Evolutionary conservation across 2,329 filamentous ascomycete species (phyloP).

Genomic region (Pezicula rhizophila): DNA sequence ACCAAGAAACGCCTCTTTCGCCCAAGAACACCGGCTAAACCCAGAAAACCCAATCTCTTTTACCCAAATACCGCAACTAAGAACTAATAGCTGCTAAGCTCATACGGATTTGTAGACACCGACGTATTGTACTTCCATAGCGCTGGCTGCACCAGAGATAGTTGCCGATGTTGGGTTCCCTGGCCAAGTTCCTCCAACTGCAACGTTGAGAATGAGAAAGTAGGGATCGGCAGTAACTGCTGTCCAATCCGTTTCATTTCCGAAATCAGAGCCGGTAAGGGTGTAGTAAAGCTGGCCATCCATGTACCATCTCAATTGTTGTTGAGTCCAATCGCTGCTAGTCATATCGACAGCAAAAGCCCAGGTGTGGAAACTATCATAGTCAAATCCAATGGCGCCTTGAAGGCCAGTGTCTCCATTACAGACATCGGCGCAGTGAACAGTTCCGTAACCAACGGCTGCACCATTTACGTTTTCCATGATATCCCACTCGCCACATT

Average conservation of each 20-base stretch:
- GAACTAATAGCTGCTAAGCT: background rate
- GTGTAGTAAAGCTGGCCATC: constrained; percentile 7
- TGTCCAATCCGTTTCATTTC: constrained; percentile 1
- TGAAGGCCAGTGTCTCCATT: background rate
- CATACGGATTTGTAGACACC: background rate
- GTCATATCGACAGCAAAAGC: constrained; percentile 3
- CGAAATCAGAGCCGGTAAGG: constrained; percentile 5
- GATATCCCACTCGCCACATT: constrained; percentile 7
- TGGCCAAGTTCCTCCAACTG: constrained; percentile 6
- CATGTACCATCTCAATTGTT: constrained; percentile 8
- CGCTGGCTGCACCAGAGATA: background rate
- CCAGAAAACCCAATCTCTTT: background rate
- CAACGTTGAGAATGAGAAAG: constrained; percentile 8
- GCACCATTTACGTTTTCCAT: constrained; percentile 5
- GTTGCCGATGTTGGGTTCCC: background rate
- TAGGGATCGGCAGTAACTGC: constrained; percentile 5
- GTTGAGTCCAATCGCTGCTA: constrained; percentile 1
- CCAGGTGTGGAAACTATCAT: constrained; percentile 5
- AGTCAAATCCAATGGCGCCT: constrained; percentile 1
- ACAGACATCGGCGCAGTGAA: constrained; percentile 2
- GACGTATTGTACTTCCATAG: constrained; percentile 1
- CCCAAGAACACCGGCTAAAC: background rate
- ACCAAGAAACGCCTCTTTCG: background rate
- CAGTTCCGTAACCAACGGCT: background rate
- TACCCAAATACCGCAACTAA: background rate